Evolutionary conservation across 2,329 filamentous ascomycete genomes (phyloP).

Genomic region (Fusarium multiceps): DNA sequence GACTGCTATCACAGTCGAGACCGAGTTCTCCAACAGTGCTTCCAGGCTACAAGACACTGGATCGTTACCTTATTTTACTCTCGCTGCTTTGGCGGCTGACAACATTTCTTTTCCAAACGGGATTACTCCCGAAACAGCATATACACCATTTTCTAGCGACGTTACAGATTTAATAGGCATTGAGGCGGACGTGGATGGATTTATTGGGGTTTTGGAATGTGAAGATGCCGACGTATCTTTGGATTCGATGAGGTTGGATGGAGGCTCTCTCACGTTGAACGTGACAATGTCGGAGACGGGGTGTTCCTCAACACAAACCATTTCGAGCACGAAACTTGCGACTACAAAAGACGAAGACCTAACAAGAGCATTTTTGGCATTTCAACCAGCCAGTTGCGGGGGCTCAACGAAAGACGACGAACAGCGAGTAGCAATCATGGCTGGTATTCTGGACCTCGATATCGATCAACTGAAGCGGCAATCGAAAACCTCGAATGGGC

Average conservation of each 20-base stretch:
- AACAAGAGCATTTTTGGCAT: slow-evolving; percentile 28
- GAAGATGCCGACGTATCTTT: slow-evolving; percentile 44
- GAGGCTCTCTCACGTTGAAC: slow-evolving; percentile 42
- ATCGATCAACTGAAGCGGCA: slow-evolving; percentile 27
- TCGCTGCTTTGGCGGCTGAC: slow-evolving; percentile 48
- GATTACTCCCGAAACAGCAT: slow-evolving; percentile 49
- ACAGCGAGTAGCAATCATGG: slow-evolving; percentile 41
- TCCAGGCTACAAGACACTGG: slow-evolving; percentile 41
- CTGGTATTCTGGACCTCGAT: slow-evolving; percentile 35
- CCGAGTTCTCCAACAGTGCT: slow-evolving; percentile 46
- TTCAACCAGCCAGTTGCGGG: slow-evolving; percentile 37
- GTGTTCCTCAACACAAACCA: slow-evolving; percentile 36
- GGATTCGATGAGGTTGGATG: slow-evolving; percentile 38
- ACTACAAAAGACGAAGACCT: slow-evolving; percentile 24
- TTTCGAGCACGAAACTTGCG: slow-evolving; percentile 33
- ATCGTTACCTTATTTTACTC: slow-evolving; percentile 49
- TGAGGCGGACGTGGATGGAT: slow-evolving; percentile 51
- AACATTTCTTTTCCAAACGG: slow-evolving; percentile 50
- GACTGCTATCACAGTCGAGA: slow-evolving; percentile 43
- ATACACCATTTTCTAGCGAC: slow-evolving; percentile 49
- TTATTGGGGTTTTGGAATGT: slow-evolving; percentile 49
- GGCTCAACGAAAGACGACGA: slow-evolving; percentile 29
- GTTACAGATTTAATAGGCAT: slow-evolving; percentile 42
- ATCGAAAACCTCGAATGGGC: slow-evolving; percentile 19
- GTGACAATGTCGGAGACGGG: slow-evolving; percentile 43